Base-by-base conservation (phyloP, 768 basidiomycete genomes). In the Tephrocybe rancida region DNA sequence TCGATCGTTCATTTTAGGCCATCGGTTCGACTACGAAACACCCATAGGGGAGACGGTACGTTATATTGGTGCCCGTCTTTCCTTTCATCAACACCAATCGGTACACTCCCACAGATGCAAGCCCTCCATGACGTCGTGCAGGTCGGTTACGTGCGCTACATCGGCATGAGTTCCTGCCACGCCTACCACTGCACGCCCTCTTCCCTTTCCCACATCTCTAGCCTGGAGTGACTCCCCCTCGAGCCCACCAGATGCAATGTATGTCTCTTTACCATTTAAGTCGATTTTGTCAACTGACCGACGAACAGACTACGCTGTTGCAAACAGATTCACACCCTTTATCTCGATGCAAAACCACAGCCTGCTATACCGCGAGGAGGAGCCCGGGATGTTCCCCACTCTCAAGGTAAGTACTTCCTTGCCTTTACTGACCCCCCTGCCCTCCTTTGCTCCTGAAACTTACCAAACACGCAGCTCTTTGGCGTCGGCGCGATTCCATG, bases 341-440 rank as follows among this genome's bases (percentile, higher is more conserved):
- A 83, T 87, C 61, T 82, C 81, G 0, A 85, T 87, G 85, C 86
- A 87, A 64, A 87, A 87, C 61, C 82, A 87, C 63, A 82, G 70
- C 52, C 65, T 84, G 9, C 61, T 83, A 11, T 87, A 88, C 59
- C 71, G 86, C 16, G 86, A 88, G 63, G 85, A 88, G 60, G 85
- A 84, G 61, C 70, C 81, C 2, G 82, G 83, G 60, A 83, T 84
- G 81, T 81, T 85, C 60, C 85, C 85, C 2, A 79, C 78, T 1
- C 67, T 82, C 27, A 80, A 82, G 70, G 81, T 78, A 27, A 2
- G n/a, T 0, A 14, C 19, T 27, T 11, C 5, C 2, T 45, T 19
- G 1, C 9, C 14, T n/a, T 13, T 1, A 22, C n/a, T n/a, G 39
- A 18, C 10, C 19, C 16, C 2, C 9, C 13, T 16, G n/a, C 13